Base-by-base conservation (phyloP, 805 yeast genomes). In the Kluyveromyces lactis region DNA sequence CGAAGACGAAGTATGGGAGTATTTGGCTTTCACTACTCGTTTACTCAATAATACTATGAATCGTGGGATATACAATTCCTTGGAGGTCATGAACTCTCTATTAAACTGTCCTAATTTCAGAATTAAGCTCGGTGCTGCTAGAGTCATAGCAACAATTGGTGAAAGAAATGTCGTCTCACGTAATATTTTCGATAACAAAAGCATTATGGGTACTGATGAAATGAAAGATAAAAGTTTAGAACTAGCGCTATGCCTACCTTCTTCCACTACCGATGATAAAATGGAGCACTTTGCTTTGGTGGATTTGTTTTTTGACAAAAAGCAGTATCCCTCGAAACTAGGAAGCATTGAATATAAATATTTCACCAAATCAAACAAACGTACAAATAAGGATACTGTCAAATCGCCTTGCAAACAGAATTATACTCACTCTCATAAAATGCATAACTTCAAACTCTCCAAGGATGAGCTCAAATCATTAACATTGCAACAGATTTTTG, bases 21-120 rank as follows among this genome's bases (percentile, higher is more conserved):
- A 86, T 32, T 62, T 85, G 36, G 65, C 71, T 5, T 86, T 84
- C 52, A 72, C 90, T 0, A 67, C 72, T 26, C 59, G 75, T 37
- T 61, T 89, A 24, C 62, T 89, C 33, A 83, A 80, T 30, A 76
- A 82, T 49, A 81, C 92, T 39, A 67, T 77, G 21, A 79, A 80
- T 50, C 69, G 85, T 44, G 71, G 73, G 37, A 67, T 84, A 18
- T 87, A 84, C 56, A 66, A 78, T n/a, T 78, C 86, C 16, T 62
- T 74, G 15, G 81, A 79, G 36, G 66, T 79, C 27, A 67, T 87
- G 40, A 75, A 69, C 42, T 64, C 67, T 31, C 60, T 87, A 45
- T 53, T 86, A 33, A 72, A 72, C 40, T 69, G 81, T 12, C 77
- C 79, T 12, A 74, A 81, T 7, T 60, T 81, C 23, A 68, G 69